phyloP scores from a whole-genome alignment of 441 rosid species.

The Geranium incanum region DNA sequence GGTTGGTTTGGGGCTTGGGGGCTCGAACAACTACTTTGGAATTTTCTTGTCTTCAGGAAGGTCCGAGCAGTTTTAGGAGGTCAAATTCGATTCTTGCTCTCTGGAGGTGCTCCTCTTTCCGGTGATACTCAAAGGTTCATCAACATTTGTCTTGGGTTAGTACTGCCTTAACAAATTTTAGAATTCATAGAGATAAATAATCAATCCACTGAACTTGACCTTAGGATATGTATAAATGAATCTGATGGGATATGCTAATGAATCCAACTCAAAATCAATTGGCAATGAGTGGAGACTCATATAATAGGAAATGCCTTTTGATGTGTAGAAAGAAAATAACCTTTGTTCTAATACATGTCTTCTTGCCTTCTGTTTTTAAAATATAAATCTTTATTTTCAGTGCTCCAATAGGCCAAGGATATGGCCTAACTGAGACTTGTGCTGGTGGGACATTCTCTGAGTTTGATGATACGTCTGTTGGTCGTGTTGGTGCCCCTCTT shows the following conservation, averaged over 20 bases:
- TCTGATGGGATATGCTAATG: background rate
- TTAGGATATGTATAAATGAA: no score
- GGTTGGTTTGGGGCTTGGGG: conserved; percentile 98
- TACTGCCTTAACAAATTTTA: conserved; percentile 18
- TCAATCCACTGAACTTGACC: background rate
- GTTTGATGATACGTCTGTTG: conserved; percentile 89
- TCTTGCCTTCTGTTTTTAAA: background rate
- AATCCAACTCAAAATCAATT: background rate
- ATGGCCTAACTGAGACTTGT: conserved; percentile 96
- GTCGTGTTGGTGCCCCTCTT: conserved; percentile 94
- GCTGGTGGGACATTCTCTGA: conserved; percentile 97
- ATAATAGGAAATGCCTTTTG: background rate
- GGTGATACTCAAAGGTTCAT: conserved; percentile 97
- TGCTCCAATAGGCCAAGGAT: conserved; percentile 97
- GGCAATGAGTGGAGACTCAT: background rate
- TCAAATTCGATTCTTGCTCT: conserved; percentile 78
- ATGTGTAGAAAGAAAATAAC: background rate
- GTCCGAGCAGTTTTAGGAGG: conserved; percentile 87
- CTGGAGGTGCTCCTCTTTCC: conserved; percentile 98
- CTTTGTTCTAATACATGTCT: no score
- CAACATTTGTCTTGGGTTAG: conserved; percentile 94
- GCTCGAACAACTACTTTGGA: conserved; percentile 73
- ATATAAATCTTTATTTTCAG: conserved; percentile 29
- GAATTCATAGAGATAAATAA: background rate
- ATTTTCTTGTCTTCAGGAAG: conserved; percentile 73